Percentiles rank a stretch among this genome's conserved stretches.
These are phyloP conservation scores for Pestalotiopsis sp. DNA, from an alignment of 2,329 filamentous ascomycete species.

Conservation along the genomic window DNA sequence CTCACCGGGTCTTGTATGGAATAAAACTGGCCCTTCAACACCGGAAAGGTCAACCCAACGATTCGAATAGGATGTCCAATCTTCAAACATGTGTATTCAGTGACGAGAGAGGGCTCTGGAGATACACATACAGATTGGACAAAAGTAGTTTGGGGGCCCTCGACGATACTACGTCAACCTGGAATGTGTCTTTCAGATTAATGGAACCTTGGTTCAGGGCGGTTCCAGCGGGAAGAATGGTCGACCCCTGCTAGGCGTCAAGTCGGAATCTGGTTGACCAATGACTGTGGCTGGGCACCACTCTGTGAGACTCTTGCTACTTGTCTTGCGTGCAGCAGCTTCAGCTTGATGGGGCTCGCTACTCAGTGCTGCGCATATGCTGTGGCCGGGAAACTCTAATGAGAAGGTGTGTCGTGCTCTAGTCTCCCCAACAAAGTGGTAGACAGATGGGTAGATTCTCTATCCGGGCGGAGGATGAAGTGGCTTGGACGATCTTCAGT, in stretches of 20 bases:
- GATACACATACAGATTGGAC: background rate
- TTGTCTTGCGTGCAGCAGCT: background rate
- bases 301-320: background rate
- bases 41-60: background rate
- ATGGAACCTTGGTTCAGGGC: background rate
- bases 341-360: background rate
- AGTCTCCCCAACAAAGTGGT: background rate
- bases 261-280: slow-evolving; percentile 1
- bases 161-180: background rate
- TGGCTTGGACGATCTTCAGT: background rate
- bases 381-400: background rate
- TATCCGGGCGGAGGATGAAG: background rate
- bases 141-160: background rate
- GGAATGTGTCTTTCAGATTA: background rate
- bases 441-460: background rate
- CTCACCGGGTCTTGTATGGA: background rate
- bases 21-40: background rate
- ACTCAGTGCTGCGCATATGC: background rate
- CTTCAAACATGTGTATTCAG: background rate
- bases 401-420: background rate
- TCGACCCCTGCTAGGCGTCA: slow-evolving; percentile 4
- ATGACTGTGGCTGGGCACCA: background rate
- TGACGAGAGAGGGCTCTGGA: background rate
- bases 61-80: background rate
- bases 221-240: slow-evolving; percentile 6